phyloP scores from a whole-genome alignment of 768 basidiomycete species.

The Tephrocybe sp. region DNA sequence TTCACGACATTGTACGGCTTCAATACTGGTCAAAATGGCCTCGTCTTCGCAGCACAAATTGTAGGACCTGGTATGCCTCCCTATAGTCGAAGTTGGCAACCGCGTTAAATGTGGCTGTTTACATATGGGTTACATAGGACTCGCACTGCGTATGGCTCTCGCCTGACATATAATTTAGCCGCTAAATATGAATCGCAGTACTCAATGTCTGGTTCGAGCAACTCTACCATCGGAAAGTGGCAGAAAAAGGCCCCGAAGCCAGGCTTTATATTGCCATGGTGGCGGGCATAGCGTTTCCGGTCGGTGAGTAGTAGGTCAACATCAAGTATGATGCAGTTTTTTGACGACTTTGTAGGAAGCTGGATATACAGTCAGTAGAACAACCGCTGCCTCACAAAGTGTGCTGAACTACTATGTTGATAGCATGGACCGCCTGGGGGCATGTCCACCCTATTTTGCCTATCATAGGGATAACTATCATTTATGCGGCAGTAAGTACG shows the following conservation, averaged over 20 bases:
- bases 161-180: background rate
- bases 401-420: background rate
- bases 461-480: constrained; percentile 1
- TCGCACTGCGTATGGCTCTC: background rate
- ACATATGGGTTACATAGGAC: background rate
- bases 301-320: background rate
- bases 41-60: background rate
- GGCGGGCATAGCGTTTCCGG: background rate
- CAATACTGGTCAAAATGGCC: constrained; percentile 1
- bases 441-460: constrained; percentile 1
- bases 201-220: constrained; percentile 1
- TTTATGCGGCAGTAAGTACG: background rate
- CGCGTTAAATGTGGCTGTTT: background rate
- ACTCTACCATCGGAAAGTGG: background rate
- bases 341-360: background rate
- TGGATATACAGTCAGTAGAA: constrained; percentile 3
- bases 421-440: background rate
- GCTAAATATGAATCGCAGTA: background rate
- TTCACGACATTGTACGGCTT: background rate
- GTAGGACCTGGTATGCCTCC: background rate
- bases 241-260: background rate
- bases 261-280: constrained; percentile 6
- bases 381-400: no score
- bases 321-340: no score
- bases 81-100: background rate